phyloP scores from a whole-genome alignment of 2,329 filamentous ascomycete species.

The Fusarium abutilonis region DNA sequence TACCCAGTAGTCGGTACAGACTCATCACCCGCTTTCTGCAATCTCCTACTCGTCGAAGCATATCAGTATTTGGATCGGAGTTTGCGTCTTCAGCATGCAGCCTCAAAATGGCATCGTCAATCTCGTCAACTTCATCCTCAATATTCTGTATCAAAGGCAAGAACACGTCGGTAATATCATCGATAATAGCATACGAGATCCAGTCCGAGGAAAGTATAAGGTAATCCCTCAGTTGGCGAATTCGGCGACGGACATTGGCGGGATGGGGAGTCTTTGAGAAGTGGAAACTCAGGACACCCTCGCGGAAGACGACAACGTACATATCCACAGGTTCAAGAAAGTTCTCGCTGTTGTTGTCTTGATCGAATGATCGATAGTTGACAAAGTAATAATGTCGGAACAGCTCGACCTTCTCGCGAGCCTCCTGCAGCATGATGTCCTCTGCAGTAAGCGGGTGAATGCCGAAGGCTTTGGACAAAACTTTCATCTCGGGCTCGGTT shows the following conservation, averaged over 20 bases:
- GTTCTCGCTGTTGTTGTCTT: slow-evolving; percentile 87
- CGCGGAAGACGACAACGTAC: slow-evolving; percentile 96
- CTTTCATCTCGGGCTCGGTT: slow-evolving; percentile 94
- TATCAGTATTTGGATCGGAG: slow-evolving; percentile 71
- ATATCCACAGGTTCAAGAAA: slow-evolving; percentile 97
- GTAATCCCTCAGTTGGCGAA: slow-evolving; percentile 93
- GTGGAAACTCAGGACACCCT: slow-evolving; percentile 95
- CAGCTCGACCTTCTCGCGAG: slow-evolving; percentile 96
- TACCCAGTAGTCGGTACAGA: slow-evolving; percentile 89
- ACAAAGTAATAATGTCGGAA: slow-evolving; percentile 99
- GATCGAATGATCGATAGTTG: slow-evolving; percentile 97
- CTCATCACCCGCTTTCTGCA: slow-evolving; percentile 98
- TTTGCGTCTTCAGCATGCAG: slow-evolving; percentile 70
- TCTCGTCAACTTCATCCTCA: slow-evolving; percentile 96
- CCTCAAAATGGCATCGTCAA: slow-evolving; percentile 88
- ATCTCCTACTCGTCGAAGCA: slow-evolving; percentile 91
- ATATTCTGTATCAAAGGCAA: slow-evolving; percentile 91
- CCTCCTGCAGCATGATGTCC: slow-evolving; percentile 97
- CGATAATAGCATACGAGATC: slow-evolving; percentile 98
- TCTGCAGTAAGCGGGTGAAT: slow-evolving; percentile 96
- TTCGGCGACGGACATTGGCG: slow-evolving; percentile 91
- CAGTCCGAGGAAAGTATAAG: slow-evolving; percentile 93
- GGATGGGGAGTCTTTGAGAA: slow-evolving; percentile 96
- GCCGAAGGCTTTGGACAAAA: slow-evolving; percentile 89
- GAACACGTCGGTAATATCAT: slow-evolving; percentile 98